These are phyloP conservation scores for Cordyceps pruinosa DNA, from an alignment of 2,329 filamentous ascomycete genomes.

Conservation along the genomic window DNA sequence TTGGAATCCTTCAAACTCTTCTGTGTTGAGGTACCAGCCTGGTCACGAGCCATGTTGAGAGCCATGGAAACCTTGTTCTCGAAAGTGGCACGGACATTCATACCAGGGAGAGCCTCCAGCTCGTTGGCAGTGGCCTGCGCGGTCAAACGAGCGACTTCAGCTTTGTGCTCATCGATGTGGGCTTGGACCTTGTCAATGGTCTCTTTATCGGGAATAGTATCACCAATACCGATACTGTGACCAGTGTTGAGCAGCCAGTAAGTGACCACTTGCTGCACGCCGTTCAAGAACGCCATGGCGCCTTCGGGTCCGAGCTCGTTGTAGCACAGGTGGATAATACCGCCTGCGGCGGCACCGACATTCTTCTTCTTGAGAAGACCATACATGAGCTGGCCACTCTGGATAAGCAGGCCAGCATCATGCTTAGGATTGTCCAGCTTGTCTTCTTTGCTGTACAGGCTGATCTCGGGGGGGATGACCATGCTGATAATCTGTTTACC, in stretches of 20 bases:
- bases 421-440: constrained; percentile 55
- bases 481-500: constrained; percentile 97
- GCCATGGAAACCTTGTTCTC: constrained; percentile 94
- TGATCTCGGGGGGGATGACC: constrained; percentile 82
- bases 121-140: constrained; percentile 73
- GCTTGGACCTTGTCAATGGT: constrained; percentile 82
- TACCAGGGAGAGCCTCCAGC: constrained; percentile 89
- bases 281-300: constrained; percentile 93
- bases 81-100: constrained; percentile 97
- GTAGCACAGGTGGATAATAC: constrained; percentile 92
- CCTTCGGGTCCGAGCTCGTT: constrained; percentile 85
- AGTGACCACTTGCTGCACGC: constrained; percentile 87
- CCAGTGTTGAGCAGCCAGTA: constrained; percentile 97
- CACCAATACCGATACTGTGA: constrained; percentile 96
- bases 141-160: constrained; percentile 69
- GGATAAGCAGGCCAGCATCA: constrained; percentile 75
- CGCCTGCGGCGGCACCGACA: constrained; percentile 81
- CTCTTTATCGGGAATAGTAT: constrained; percentile 83
- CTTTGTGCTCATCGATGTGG: constrained; percentile 75
- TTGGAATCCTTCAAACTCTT: constrained; percentile 91
- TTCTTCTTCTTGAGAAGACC: constrained; percentile 90
- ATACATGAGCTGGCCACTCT: constrained; percentile 82
- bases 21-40: constrained; percentile 87
- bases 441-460: constrained; percentile 62
- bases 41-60: constrained; percentile 91